phyloP scores from a whole-genome alignment of 805 yeast genomes.

The Trichomonascus vanleenenianus region DNA sequence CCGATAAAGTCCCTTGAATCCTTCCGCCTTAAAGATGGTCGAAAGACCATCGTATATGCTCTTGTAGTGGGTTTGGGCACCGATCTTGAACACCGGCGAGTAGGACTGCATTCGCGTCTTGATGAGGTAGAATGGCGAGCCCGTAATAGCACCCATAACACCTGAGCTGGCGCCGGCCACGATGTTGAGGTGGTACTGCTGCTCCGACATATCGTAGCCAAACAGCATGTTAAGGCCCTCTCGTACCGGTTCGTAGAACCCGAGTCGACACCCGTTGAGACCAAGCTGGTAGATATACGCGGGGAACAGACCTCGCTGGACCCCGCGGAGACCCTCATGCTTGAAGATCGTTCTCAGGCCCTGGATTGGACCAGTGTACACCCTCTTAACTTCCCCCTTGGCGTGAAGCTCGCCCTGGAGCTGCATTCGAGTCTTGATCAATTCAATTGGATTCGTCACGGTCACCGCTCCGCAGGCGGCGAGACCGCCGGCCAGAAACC shows the following conservation, averaged over 20 bases:
- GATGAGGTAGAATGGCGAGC: slow-evolving; percentile 86
- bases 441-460: slow-evolving; percentile 90
- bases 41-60: slow-evolving; percentile 61
- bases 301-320: slow-evolving; percentile 82
- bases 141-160: slow-evolving; percentile 77
- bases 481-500: slow-evolving; percentile 81
- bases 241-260: slow-evolving; percentile 87
- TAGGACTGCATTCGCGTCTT: slow-evolving; percentile 97
- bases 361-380: slow-evolving; percentile 80
- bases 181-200: slow-evolving; percentile 57
- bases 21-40: slow-evolving; percentile 58
- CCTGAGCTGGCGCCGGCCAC: slow-evolving; percentile 80
- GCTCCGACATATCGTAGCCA: slow-evolving; percentile 41
- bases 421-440: slow-evolving; percentile 93
- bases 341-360: slow-evolving; percentile 64
- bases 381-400: slow-evolving; percentile 37
- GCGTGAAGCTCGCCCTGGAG: slow-evolving; percentile 83
- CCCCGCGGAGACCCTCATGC: slow-evolving; percentile 80
- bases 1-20: slow-evolving; percentile 69
- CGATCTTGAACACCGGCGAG: slow-evolving; percentile 59
- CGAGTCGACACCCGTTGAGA: slow-evolving; percentile 89
- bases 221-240: slow-evolving; percentile 45
- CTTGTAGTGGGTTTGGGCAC: slow-evolving; percentile 86
- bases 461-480: slow-evolving; percentile 99
- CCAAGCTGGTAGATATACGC: slow-evolving; percentile 90